Evolutionary conservation across 306 rosid genomes (phyloP), one percentile per base, ranked within the genome.

Genomic region (Ammopiptanthus mongolicus): DNA sequence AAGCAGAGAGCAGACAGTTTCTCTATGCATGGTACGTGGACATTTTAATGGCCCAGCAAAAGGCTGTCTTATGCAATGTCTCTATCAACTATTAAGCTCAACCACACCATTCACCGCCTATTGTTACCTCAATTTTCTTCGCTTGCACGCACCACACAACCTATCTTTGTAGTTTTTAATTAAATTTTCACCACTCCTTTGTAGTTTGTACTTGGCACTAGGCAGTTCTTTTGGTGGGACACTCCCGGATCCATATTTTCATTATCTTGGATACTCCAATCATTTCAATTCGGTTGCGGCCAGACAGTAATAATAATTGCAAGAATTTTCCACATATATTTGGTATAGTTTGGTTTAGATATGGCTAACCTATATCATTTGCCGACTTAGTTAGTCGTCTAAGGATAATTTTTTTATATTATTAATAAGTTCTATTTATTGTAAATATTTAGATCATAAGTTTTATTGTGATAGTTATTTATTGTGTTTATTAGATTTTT

Each of bases 1-100:
- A 25, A 42, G 39, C 46, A 73, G 28, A 73, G 14, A 28, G 67
- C 42, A 65, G 84, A 74, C 84, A 74, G n/a, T 15, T 67, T 37
- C 72, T 71, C 48, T 74, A 67, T 74, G 72, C 66, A 68, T 51
- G 72, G 76, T 60, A 74, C 84, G 80, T 74, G 80, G 59, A 41
- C 44, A 39, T 22, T 42, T 51, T 21, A 7, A 66, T 47, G 65
- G 75, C 72, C 29, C 76, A 57, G 48, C 41, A 25, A 66, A 63
- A 25, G 2, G 28, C 5, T 55, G 84, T 80, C 75, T 36, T 72
- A 59, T 80, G 72, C 29, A 61, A 60, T 17, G 80, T 80, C 76
- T 28, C 31, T 33, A 37, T 74, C 84, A 73, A 73, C 19, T 23
- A 41, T 22, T 59, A 77, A 68, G 74, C 18, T 58, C 37, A 56